Evolutionary conservation across 768 basidiomycete genomes (phyloP).

Genomic region (Serendipita sp.): DNA sequence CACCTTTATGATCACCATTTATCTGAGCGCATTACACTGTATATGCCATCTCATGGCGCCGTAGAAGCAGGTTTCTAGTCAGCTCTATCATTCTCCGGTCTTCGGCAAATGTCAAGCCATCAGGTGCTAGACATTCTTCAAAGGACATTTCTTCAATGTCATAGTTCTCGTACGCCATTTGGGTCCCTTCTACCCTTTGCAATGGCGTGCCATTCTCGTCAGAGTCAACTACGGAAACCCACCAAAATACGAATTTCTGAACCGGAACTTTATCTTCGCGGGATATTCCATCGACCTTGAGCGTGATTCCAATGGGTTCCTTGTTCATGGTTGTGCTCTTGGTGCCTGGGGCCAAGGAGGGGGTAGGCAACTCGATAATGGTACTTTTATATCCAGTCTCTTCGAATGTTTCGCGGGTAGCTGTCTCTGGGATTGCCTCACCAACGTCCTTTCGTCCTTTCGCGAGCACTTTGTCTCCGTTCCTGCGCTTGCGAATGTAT

Average conservation of each 20-base stretch:
- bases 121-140: background rate
- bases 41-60: background rate
- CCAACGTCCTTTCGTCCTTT: conserved; percentile 1
- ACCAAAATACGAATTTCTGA: conserved; percentile 2
- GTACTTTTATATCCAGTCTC: conserved; percentile 2
- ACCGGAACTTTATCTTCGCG: background rate
- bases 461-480: background rate
- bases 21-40: background rate
- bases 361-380: background rate
- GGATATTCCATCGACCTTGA: background rate
- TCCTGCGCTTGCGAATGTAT: background rate
- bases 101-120: background rate
- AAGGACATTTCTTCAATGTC: background rate
- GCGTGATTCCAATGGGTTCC: background rate
- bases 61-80: background rate
- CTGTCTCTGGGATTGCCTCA: background rate
- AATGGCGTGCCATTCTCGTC: background rate
- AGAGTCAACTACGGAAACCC: background rate
- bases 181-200: background rate
- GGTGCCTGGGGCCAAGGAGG: background rate
- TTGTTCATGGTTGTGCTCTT: background rate
- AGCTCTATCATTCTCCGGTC: background rate
- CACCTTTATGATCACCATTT: background rate
- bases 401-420: background rate
- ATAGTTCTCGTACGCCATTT: background rate